Evolutionary conservation across 306 rosid species (phyloP), one percentile per base, ranked within the genome.

Genomic region (Astragalus glycyphyllos): DNA sequence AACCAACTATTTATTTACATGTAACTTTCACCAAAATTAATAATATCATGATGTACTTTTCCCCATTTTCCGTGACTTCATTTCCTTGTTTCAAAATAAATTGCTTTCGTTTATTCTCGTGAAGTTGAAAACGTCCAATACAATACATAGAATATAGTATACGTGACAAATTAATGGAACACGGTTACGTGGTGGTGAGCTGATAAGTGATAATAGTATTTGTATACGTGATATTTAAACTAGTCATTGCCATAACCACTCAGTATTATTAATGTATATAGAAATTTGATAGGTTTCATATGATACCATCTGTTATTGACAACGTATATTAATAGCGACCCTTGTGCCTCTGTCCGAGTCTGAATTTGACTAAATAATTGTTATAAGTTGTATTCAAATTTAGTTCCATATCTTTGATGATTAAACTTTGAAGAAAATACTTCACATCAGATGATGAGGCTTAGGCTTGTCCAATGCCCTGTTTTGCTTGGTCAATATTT

Each of bases 211-310:
- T 20, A 20, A 20, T 59, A 42, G 68, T 5, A 38, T 29, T 47
- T 42, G 50, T 16, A 55, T 32, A 11, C 41, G 26, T 38, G 7
- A 23, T 35, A 44, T 57, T 29, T 23, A 62, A 37, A 64, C 17
- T 54, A 60, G 48, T 50, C 60, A 59, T 66, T 67, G 75, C 69
- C 72, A 40, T 37, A 71, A 59, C 65, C 83, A 67, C 66, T 64
- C n/a, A n/a, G 16, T 15, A 14, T 58, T 63, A 26, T 38, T 31
- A 26, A 2, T 26, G 4, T 26, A 26, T 29, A 54, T 23, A 35
- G 16, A 73, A 58, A 56, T 60, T 65, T 32, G 40, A 55, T 57
- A 34, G 38, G 65, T 31, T 35, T 40, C 20, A 54, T 73, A 66
- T 46, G 69, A 71, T 53, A 47, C 31, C 46, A 5, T 54, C 9